Conservation (phyloP, 345 rosid species). For the Corchorus capsularis region DNA sequence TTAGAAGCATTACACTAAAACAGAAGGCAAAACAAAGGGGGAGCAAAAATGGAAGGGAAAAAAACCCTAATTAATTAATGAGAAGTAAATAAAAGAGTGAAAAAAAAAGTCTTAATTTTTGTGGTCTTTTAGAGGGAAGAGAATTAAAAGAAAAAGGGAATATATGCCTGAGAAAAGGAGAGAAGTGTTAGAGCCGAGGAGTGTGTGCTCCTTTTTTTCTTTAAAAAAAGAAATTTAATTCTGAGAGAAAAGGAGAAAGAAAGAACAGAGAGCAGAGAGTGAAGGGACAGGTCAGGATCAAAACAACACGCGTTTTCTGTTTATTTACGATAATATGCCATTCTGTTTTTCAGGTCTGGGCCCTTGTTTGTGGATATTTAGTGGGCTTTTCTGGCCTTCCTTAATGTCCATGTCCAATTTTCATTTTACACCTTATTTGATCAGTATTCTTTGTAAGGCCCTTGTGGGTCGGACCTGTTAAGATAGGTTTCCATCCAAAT, state of each 20-base stretch:
- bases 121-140: neutral
- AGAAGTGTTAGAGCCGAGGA: neutral
- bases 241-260: conserved; percentile 8
- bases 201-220: neutral
- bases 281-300: conserved; percentile 20
- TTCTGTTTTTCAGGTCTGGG: neutral
- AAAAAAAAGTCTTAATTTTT: neutral
- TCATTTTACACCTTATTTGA: neutral
- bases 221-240: neutral
- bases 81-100: neutral
- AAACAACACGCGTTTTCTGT: too few relatives aligned
- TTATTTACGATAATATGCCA: too few relatives aligned
- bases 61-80: conserved; percentile 32
- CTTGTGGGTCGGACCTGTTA: neutral
- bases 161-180: neutral
- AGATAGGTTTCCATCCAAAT: too few relatives aligned
- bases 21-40: neutral
- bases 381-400: neutral
- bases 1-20: conserved; percentile 39
- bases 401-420: neutral
- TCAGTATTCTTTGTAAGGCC: neutral
- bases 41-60: neutral
- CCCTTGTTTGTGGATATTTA: neutral
- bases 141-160: neutral
- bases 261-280: neutral